Evolutionary conservation across 1,284 basidiomycete species (phyloP), one percentile per base, ranked within the genome.

Genomic region (Puccinia sorghi): DNA sequence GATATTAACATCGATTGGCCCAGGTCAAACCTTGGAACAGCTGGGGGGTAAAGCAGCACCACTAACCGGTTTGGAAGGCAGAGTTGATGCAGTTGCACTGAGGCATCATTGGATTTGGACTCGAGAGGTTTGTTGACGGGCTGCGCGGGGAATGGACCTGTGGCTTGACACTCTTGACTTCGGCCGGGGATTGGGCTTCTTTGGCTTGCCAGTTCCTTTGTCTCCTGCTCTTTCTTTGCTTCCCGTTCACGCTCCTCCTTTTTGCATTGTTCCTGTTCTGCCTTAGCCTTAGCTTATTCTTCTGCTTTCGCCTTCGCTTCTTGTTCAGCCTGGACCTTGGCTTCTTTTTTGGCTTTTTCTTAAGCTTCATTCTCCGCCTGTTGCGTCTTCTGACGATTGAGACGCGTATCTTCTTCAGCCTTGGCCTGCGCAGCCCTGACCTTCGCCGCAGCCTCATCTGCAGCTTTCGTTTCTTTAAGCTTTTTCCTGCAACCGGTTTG

Each of bases 351-450:
- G 5, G 43, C 63, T 39, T 41, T 25, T 41, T 67, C 74, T 25
- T 67, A 69, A 41, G 74, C 63, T 41, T 54, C 50, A 27, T 43
- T n/a, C 11, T 76, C 75, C 8, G 66, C 84, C 81, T 77, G 76
- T 41, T 82, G 80, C 80, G 82, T 80, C n/a, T 64, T 63, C 48
- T 48, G 48, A 8, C 80, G 72, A 72, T 80, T 81, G 80, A 86
- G 85, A 52, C 85, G 81, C 25, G 85, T 84, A 80, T 87, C 85
- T 61, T 86, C 85, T 57, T 86, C 85, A 7, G 39, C 74, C 64
- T 76, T 76, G 0, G 56, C 72, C 57, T 59, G 43, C 22, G 37
- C 72, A 78, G 80, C 80, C 56, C 80, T 71, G 56, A 46, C 80
- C 15, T 79, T 72, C 76, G 76, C 22, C 78, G 52, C 27, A 63